Evolutionary conservation across 768 basidiomycete species (phyloP), one percentile per base, ranked within the genome.

Genomic region (Tephrocybe sp.): DNA sequence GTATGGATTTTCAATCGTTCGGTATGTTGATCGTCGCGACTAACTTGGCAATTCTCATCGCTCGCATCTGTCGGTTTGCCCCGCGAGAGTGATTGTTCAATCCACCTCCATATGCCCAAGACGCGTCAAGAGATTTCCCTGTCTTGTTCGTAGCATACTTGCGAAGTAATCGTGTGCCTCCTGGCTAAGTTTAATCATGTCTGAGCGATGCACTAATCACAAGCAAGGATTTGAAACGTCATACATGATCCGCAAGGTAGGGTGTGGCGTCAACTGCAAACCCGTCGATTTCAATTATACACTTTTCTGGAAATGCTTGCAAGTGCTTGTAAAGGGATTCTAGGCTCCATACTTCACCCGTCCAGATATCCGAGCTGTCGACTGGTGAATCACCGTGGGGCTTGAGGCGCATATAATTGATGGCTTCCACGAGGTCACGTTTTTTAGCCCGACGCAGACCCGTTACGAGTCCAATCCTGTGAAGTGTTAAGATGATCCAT

Each of bases 61-160:
- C 69, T n/a, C 57, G 54, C 74, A 84, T 72, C 37, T 72, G 66
- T 55, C 66, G 68, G 53, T 65, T 71, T 12, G 83, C 82, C 3
- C 76, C 75, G n/a, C 76, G 70, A 12, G 83, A 82, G 57, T 89
- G 87, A 47, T 80, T 81, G 59, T 89, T 91, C 57, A 87, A 66
- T 12, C 86, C 86, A 13, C 86, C 86, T 47, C 76, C 71, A 67
- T 86, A 89, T 0, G 86, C 83, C 74, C 78, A 78, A 5, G 75
- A 75, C 0, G 83, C 82, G 40, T 83, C 74, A 48, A 64, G 65
- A 52, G 36, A 6, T 41, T 50, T 30, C 43, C 55, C 53, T 31
- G 56, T 51, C 24, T 44, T 45, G 22, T 49, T 46, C 10, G 64
- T 46, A 1, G 82, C 69, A 63, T 84, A 84, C 49, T 69, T 66